A percentile compares a stretch with the other conserved stretches of the same genome.
Evolutionary conservation across 73 alveolate genomes (phyloP).

Genomic region (Paramecium sexaurelia): DNA sequence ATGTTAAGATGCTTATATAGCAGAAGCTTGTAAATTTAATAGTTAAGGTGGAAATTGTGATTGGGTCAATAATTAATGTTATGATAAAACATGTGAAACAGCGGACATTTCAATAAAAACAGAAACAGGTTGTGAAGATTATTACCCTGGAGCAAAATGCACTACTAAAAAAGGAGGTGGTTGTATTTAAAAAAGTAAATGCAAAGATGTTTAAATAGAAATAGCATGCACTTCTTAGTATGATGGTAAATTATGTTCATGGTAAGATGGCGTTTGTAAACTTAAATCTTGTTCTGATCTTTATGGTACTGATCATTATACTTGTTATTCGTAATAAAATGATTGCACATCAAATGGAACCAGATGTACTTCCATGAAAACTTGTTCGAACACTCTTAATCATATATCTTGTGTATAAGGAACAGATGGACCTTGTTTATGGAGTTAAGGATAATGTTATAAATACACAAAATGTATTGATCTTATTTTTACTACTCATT

Average conservation of each 20-base stretch:
- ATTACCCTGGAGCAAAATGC: background rate
- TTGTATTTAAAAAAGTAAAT: background rate
- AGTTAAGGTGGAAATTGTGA: background rate
- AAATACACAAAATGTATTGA: background rate
- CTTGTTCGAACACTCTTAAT: background rate
- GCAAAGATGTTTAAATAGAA: background rate
- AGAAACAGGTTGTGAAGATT: background rate
- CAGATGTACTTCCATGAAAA: background rate
- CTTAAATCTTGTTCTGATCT: background rate
- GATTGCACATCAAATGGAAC: background rate
- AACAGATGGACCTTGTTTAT: conserved; percentile 20
- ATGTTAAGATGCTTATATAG: conserved; percentile 4
- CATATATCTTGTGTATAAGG: background rate
- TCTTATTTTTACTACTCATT: background rate
- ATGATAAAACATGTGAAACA: background rate
- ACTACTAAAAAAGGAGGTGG: conserved; percentile 41
- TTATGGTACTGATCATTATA: background rate
- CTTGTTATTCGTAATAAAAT: background rate
- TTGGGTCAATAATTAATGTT: background rate
- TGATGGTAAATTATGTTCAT: background rate
- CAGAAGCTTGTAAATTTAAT: background rate
- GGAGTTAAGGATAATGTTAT: background rate
- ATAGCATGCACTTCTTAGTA: background rate
- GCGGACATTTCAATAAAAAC: background rate
- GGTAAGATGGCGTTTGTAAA: conserved; percentile 8